A percentile compares a stretch with the other conserved stretches of the same genome.
phyloP scores from a whole-genome alignment of 345 rosid species.

The Bruguiera parviflora region DNA sequence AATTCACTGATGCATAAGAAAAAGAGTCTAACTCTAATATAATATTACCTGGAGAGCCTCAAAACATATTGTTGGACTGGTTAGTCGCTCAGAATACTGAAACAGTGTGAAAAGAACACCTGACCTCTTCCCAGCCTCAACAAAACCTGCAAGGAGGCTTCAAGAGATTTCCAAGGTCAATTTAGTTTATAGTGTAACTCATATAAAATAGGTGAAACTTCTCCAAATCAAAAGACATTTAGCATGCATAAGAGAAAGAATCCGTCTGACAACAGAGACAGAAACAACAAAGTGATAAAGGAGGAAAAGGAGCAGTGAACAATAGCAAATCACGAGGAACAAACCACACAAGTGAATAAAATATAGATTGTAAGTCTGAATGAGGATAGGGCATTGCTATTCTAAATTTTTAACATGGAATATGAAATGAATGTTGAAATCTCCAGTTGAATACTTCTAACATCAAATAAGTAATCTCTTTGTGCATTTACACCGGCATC shows the following conservation, averaged over 20 bases:
- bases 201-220: not conserved
- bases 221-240: not conserved
- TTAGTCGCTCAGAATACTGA: conserved; percentile 47
- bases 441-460: no score
- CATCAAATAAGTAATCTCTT: no score
- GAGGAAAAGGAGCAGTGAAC: not conserved
- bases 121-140: conserved; percentile 40
- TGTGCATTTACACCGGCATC: no score
- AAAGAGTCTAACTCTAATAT: conserved; percentile 2
- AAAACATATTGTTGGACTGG: conserved; percentile 55
- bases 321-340: no score
- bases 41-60: conserved; percentile 84
- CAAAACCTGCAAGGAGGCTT: conserved; percentile 49
- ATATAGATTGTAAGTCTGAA: no score
- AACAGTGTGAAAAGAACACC: conserved; percentile 59
- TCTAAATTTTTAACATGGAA: no score
- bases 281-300: not conserved
- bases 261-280: not conserved
- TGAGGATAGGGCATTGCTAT: no score
- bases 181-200: conserved; percentile 9
- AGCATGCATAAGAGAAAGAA: not conserved
- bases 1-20: conserved; percentile 14
- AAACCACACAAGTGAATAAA: no score
- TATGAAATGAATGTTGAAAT: no score
- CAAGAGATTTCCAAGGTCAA: conserved; percentile 28